phyloP scores from a whole-genome alignment of 306 rosid species.

The Prunus padus region DNA sequence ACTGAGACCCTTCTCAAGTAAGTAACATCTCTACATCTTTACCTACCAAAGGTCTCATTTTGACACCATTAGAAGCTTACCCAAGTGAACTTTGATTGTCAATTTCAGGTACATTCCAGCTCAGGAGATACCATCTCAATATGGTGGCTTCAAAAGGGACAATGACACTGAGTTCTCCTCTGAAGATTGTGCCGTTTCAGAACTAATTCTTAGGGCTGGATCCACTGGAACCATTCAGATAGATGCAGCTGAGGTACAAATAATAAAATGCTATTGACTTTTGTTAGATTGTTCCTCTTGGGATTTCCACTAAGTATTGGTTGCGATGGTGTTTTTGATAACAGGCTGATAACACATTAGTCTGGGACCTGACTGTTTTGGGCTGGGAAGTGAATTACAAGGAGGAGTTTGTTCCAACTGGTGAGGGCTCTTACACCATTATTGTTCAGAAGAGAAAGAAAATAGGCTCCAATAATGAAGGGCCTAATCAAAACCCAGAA shows the following conservation, averaged over 20 bases:
- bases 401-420: constrained; percentile 41
- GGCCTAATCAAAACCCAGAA: constrained; percentile 22
- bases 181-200: constrained; percentile 32
- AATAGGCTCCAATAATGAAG: constrained; percentile 31
- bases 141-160: constrained; percentile 49
- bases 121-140: constrained; percentile 43
- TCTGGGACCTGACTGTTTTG: constrained; percentile 41
- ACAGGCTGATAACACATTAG: constrained; percentile 23
- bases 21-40: background rate
- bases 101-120: constrained; percentile 39
- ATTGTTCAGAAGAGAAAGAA: constrained; percentile 49
- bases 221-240: constrained; percentile 35
- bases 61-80: background rate
- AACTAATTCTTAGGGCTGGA: constrained; percentile 38
- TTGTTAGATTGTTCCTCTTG: background rate
- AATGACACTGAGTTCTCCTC: constrained; percentile 33
- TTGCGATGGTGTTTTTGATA: background rate
- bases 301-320: background rate
- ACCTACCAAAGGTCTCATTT: background rate
- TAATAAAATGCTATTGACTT: background rate
- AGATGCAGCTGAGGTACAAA: constrained; percentile 33
- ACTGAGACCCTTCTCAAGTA: constrained; percentile 52
- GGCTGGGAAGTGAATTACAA: constrained; percentile 49
- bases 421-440: constrained; percentile 45
- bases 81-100: background rate